Evolutionary conservation across 305 asterid species (phyloP).

Genomic region (Fraxinus ornus): DNA sequence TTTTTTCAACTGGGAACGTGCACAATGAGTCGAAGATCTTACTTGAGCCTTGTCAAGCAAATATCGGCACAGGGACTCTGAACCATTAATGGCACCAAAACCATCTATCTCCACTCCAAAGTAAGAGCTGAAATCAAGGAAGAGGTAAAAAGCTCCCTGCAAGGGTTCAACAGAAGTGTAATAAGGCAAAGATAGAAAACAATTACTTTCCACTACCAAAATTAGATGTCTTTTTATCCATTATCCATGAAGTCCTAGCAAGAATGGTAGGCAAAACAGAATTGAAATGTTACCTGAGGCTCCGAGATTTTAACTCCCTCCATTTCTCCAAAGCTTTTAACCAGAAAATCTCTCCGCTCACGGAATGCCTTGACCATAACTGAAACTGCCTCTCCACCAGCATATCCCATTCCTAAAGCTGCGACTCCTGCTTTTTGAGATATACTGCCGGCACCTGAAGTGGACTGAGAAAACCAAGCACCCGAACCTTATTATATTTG

Average conservation of each 20-base stretch:
- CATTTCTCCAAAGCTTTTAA: slow-evolving; percentile 68
- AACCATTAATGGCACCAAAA: slow-evolving; percentile 60
- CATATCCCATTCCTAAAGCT: slow-evolving; percentile 81
- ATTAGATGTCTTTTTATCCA: neutral
- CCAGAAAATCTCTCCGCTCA: slow-evolving; percentile 77
- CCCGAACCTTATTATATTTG: neutral
- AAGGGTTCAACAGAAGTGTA: slow-evolving; percentile 19
- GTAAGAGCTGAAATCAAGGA: slow-evolving; percentile 77
- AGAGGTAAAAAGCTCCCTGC: slow-evolving; percentile 94
- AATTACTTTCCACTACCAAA: neutral
- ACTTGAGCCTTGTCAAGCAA: slow-evolving; percentile 83
- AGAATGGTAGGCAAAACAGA: neutral
- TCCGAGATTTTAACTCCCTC: slow-evolving; percentile 72
- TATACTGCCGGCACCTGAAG: slow-evolving; percentile 95
- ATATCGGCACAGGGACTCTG: slow-evolving; percentile 84
- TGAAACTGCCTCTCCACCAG: slow-evolving; percentile 82
- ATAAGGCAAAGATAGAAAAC: neutral
- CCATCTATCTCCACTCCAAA: slow-evolving; percentile 62
- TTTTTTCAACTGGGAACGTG: neutral
- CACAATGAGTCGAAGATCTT: slow-evolving; percentile 20
- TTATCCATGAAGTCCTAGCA: neutral
- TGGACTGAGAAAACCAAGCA: slow-evolving; percentile 44
- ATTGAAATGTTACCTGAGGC: slow-evolving; percentile 59
- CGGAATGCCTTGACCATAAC: slow-evolving; percentile 78
- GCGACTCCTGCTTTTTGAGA: slow-evolving; percentile 88